Conservation (phyloP, 2,329 filamentous ascomycete genomes). For the Chrysoporthe deuterocubensis region DNA sequence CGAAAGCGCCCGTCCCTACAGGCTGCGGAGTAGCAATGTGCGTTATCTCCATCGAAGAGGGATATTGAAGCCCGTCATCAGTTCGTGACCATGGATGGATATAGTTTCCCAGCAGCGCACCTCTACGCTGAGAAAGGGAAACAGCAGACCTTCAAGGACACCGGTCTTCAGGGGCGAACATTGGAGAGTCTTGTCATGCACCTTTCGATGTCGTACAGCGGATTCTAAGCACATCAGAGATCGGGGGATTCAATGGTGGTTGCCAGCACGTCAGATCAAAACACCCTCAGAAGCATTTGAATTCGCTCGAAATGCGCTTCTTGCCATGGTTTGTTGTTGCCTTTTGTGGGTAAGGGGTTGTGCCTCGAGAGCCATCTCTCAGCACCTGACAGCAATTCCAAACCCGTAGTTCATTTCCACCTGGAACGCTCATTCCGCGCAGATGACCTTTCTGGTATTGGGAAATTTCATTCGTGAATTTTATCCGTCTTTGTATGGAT, state of each 20-base stretch:
- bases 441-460: conserved; percentile 22
- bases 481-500: conserved; percentile 29
- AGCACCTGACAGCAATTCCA: background rate
- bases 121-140: background rate
- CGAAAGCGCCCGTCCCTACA: background rate
- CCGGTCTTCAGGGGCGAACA: background rate
- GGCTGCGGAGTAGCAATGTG: background rate
- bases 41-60: background rate
- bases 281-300: background rate
- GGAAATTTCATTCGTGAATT: conserved; percentile 30
- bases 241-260: background rate
- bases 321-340: conserved; percentile 14
- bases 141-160: background rate
- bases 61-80: background rate
- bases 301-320: conserved; percentile 7
- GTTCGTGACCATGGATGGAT: background rate
- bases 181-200: background rate
- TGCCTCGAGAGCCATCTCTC: conserved; percentile 1
- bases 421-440: conserved; percentile 6
- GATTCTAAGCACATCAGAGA: too few relatives aligned
- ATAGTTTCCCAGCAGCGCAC: background rate
- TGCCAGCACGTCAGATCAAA: background rate
- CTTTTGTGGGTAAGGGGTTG: conserved; percentile 9
- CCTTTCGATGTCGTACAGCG: too few relatives aligned
- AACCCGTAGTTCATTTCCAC: conserved; percentile 8